These are phyloP conservation scores for Thalassiosira livingstoniorum DNA, from an alignment of 352 stramenopile species.

Conservation along the genomic window DNA sequence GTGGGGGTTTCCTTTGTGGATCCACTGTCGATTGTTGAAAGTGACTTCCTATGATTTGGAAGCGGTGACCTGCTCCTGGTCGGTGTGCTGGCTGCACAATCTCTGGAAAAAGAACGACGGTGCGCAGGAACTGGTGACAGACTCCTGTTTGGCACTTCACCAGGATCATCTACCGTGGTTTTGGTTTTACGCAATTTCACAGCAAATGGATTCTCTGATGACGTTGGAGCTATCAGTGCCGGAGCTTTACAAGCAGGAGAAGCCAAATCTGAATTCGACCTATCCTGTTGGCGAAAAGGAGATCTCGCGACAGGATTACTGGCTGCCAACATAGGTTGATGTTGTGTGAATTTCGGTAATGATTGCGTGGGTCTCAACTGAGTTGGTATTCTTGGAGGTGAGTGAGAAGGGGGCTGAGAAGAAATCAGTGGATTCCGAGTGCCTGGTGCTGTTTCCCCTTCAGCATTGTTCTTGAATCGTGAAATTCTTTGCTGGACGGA, in stretches of 20 bases:
- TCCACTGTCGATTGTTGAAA: no score
- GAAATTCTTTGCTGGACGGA: neutral
- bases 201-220: conserved; percentile 24
- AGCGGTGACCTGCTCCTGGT: no score
- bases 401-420: no score
- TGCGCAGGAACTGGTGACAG: no score
- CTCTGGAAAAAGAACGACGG: no score
- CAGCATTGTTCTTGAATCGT: neutral
- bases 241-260: neutral
- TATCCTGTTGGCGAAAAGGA: neutral
- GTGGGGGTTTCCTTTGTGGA: neutral
- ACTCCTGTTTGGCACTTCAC: no score
- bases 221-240: neutral
- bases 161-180: neutral
- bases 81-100: no score
- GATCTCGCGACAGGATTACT: neutral
- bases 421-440: neutral
- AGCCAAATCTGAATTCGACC: neutral
- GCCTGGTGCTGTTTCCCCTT: neutral
- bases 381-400: no score
- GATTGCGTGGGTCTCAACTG: no score
- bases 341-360: neutral
- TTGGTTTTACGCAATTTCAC: conserved; percentile 50
- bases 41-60: no score
- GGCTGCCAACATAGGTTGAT: neutral